Evolutionary conservation across 176 grass and related monocot species (phyloP), one percentile per base, ranked within the genome.

Genomic region (Oryza nivara): DNA sequence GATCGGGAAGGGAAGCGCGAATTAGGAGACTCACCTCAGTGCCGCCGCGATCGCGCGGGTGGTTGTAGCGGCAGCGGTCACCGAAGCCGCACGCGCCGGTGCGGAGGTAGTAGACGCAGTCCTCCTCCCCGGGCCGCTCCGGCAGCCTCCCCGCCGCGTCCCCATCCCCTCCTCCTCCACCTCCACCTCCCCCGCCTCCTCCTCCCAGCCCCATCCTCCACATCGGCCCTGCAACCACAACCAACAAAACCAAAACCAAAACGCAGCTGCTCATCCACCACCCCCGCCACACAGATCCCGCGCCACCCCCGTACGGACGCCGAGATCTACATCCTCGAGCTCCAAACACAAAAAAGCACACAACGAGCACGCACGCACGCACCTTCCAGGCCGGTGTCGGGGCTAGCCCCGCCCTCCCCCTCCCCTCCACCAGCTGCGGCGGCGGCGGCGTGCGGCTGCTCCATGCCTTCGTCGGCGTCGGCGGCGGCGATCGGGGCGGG

Each of bases 1-100:
- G 88, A 90, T 79, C 88, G 65, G 74, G 74, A 54, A 12, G 32
- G 19, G 19, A 58, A 58, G 54, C 36, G 36, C 36, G 36, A 38
- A 36, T 36, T 36, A 38, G 7, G 35, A 16, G 43, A 1, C 70
- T 88, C 84, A 99, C 93, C 86, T 87, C 84, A 74, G 90, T 76
- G 60, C 58, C 75, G 52, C 91, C 75, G 40, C 83, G 90, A 88
- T 92, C 88, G 82, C 83, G 93, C 12, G 96, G 96, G 77, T 99
- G 96, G 81, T 99, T 96, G 89, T 96, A 99, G 35, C 96, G 93
- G 83, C 96, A 99, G 15, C 86, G 94, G 4, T 94, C 93, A 7
- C 96, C 96, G 78, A 96, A 99, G 74, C 89, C 89, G 85, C 96
- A 98, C 25, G 86, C 49, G 54, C 96, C 96, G 45, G 93, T 98